These are phyloP conservation scores for Solanum acaule DNA, from an alignment of 257 asterid species.

Conservation along the genomic window DNA sequence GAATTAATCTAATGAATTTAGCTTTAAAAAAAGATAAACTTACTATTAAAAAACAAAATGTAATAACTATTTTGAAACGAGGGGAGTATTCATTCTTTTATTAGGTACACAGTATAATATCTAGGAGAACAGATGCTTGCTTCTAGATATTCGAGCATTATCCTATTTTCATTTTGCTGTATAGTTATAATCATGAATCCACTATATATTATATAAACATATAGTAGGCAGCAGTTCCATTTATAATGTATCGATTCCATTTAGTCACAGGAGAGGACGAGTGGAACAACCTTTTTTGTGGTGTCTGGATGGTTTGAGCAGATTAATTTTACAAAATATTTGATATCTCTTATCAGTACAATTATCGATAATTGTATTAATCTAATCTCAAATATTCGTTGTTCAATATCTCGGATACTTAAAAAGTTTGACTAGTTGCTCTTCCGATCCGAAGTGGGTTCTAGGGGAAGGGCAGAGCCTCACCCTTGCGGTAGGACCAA, in stretches of 20 bases:
- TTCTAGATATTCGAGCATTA: not conserved
- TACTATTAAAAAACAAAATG: too few species aligned
- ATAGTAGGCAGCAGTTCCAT: not conserved
- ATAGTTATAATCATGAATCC: not conserved
- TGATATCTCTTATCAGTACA: too few species aligned
- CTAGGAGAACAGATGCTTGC: not conserved
- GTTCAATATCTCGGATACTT: accelerated
- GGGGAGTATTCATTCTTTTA: not conserved
- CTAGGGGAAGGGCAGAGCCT: not conserved
- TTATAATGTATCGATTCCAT: not conserved
- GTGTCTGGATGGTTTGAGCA: too few species aligned
- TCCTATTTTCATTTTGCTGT: not conserved
- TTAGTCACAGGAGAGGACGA: not conserved
- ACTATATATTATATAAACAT: not conserved
- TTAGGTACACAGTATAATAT: not conserved
- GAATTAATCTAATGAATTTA: too few species aligned
- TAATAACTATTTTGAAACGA: not conserved
- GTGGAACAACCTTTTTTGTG: not conserved
- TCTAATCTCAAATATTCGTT: not conserved
- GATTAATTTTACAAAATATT: too few species aligned
- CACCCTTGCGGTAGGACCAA: not conserved
- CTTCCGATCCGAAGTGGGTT: not conserved
- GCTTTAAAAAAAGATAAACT: too few species aligned
- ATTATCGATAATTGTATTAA: too few species aligned
- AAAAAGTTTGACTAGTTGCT: too few species aligned